Base-by-base conservation (phyloP, 768 basidiomycete genomes). In the Leccinellum luteum region DNA sequence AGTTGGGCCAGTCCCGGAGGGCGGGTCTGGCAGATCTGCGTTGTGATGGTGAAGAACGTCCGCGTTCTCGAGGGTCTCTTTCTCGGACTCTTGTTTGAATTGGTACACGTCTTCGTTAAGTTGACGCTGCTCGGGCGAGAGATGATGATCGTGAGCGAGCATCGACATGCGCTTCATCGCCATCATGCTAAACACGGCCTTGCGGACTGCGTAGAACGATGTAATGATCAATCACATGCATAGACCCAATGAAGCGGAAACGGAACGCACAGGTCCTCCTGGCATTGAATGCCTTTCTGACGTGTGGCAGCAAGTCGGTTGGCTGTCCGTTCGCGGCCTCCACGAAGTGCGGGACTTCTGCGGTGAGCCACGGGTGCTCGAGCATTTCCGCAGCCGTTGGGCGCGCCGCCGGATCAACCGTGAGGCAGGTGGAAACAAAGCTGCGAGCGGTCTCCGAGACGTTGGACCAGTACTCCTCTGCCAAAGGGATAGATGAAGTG, bases 201-300 rank as follows among this genome's bases (percentile, higher is more conserved):
- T 91, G 63, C 88, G 87, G 92, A 93, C 92, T 94, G 69, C 23
- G 51, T 34, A 58, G 17, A 60, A 43, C 32, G 41, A 51, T 55
- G 5, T 4, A 15, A 34, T 50, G 38, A 43, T 57, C 52, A 63
- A 17, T 21, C 6, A 56, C 51, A 45, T 48, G 27, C 50, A 44
- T 48, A 32, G 27, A 27, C 6, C 15, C 34, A 34, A 49, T 10
- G n/a, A 48, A 47, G 38, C 48, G 25, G 25, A 43, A 52, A 60
- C 14, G 43, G 44, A 17, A 80, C 89, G 54, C 67, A 92, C 92
- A 96, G 17, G 91, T 85, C 74, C 82, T 84, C 77, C 83, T 90
- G 31, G 92, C 94, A 69, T 97, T 85, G 76, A 97, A 94, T 30
- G 85, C 87, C 74, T 85, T 90, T 80, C 87, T 91, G 73, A 98